phyloP scores from a whole-genome alignment of 2,329 filamentous ascomycete species.

The Amauroascus verrucosus region DNA sequence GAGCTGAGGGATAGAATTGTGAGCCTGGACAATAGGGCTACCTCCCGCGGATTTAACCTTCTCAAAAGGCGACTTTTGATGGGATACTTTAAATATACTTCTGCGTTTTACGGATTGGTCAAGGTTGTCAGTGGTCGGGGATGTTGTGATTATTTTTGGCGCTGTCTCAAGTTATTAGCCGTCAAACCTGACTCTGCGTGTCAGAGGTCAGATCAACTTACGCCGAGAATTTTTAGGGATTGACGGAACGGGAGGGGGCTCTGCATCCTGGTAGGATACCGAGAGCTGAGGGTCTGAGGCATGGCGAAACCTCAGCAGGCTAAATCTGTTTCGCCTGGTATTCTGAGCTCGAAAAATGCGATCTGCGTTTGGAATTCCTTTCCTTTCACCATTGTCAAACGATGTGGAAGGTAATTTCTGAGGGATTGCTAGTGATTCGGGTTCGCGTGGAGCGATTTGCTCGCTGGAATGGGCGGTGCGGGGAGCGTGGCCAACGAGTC shows the following conservation, averaged over 20 bases:
- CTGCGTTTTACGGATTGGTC: constrained; percentile 28
- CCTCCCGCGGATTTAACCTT: neutral
- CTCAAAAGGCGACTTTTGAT: neutral
- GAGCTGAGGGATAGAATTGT: neutral
- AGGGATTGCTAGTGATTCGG: constrained; percentile 9
- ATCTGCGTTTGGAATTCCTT: neutral
- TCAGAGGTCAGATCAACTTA: constrained; percentile 7
- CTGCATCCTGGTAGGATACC: constrained; percentile 57
- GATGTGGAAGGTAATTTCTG: constrained; percentile 1
- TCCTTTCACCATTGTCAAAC: constrained; percentile 4
- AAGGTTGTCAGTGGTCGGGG: constrained; percentile 60
- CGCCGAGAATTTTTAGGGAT: constrained; percentile 30
- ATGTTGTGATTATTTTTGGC: constrained; percentile 77
- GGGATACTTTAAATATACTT: constrained; percentile 11
- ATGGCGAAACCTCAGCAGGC: constrained; percentile 74
- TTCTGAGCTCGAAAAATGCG: constrained; percentile 8
- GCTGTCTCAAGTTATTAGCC: constrained; percentile 21
- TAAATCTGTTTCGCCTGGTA: constrained; percentile 42
- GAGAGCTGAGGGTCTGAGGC: constrained; percentile 87
- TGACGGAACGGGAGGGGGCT: constrained; percentile 34
- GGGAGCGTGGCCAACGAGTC: constrained; percentile 14
- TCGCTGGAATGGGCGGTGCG: constrained; percentile 10
- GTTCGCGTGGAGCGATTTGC: constrained; percentile 7
- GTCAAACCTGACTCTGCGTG: neutral
- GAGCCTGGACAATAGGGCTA: neutral